These are phyloP conservation scores for Lichina pygmaea DNA, from an alignment of 495 filamentous ascomycete genomes.

Conservation along the genomic window DNA sequence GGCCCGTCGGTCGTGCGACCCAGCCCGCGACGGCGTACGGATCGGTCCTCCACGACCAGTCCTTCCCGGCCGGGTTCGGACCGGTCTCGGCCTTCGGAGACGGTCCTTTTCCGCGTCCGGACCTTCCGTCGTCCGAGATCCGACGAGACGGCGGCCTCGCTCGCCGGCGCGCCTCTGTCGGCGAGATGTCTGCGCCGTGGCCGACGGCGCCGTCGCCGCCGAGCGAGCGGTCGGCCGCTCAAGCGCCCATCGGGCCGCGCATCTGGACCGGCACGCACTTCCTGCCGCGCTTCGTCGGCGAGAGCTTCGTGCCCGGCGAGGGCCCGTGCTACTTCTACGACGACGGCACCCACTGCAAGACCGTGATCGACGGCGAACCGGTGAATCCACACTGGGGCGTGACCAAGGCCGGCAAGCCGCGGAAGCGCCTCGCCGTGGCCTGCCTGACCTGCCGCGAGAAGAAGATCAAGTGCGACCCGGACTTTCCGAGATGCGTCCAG, in stretches of 20 bases:
- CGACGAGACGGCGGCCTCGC: no score
- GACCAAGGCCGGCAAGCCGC: constrained; percentile 75
- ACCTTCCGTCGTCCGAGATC: no score
- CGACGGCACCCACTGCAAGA: constrained; percentile 60
- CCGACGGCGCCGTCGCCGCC: no score
- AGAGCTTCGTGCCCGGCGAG: constrained; percentile 43
- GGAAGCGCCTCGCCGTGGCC: constrained; percentile 69
- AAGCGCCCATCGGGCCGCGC: background rate
- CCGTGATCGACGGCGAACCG: constrained; percentile 55
- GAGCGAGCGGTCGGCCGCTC: no score
- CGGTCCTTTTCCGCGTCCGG: no score
- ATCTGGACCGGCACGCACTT: constrained; percentile 35
- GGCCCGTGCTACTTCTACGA: constrained; percentile 72
- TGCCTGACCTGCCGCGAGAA: constrained; percentile 82
- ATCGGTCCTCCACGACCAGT: no score
- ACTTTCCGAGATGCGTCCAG: constrained; percentile 59
- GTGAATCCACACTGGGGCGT: constrained; percentile 86
- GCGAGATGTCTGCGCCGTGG: no score
- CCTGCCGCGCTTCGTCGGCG: constrained; percentile 27
- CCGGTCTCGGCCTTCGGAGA: no score
- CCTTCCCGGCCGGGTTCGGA: no score
- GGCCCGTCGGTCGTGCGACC: no score
- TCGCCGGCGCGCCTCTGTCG: no score
- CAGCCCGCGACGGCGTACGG: no score
- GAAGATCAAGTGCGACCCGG: constrained; percentile 90